A percentile compares a stretch with the other conserved stretches of the same genome.
These are phyloP conservation scores for Neofusicoccum laricinum DNA, from an alignment of 2,329 filamentous ascomycete genomes.

Conservation along the genomic window DNA sequence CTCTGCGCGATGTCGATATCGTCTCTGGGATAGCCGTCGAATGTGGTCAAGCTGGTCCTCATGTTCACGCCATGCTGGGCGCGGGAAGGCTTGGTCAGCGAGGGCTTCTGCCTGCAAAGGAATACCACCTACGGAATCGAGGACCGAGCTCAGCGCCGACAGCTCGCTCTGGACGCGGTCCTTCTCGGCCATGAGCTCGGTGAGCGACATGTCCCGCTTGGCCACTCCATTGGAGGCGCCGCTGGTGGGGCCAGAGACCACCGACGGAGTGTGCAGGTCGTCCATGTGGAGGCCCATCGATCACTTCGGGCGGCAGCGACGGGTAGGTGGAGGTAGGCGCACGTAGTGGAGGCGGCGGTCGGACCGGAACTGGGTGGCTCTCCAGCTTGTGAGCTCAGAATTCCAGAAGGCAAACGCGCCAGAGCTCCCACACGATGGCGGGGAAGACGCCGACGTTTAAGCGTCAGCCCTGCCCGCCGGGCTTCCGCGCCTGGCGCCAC, in stretches of 20 bases:
- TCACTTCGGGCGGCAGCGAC: background rate
- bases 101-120: background rate
- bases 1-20: conserved; percentile 95
- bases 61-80: conserved; percentile 88
- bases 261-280: conserved; percentile 66
- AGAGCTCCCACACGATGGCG: conserved; percentile 9
- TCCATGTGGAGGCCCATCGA: conserved; percentile 61
- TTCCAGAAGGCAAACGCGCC: background rate
- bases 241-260: conserved; percentile 72
- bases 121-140: conserved; percentile 69
- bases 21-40: conserved; percentile 86
- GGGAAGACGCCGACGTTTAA: conserved; percentile 2
- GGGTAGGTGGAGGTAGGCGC: background rate
- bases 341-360: background rate
- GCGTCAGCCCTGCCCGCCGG: background rate
- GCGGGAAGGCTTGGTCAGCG: conserved; percentile 21
- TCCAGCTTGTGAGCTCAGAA: background rate
- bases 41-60: conserved; percentile 81
- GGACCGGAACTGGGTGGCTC: background rate
- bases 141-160: conserved; percentile 75
- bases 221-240: conserved; percentile 61
- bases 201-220: conserved; percentile 64
- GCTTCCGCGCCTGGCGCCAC: background rate
- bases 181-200: conserved; percentile 80
- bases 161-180: conserved; percentile 83